These are phyloP conservation scores for Podospora australis DNA, from an alignment of 495 filamentous ascomycete species.

Conservation along the genomic window DNA sequence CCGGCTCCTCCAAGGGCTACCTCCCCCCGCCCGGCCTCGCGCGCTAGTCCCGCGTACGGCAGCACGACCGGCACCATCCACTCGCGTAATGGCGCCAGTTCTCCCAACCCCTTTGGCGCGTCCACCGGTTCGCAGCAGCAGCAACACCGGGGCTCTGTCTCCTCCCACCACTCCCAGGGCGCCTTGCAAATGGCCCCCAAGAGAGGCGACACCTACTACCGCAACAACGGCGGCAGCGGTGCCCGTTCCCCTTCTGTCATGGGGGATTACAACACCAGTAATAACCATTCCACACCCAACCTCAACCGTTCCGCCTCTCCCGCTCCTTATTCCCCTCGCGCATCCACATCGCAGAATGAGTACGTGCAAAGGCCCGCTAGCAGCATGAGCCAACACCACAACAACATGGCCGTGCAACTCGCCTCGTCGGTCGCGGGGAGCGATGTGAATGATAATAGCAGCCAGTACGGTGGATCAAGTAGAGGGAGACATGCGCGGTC, in stretches of 20 bases:
- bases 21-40: neutral
- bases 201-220: too few species aligned
- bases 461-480: constrained; percentile 47
- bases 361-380: constrained; percentile 29
- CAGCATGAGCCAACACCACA: constrained; percentile 5
- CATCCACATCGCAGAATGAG: neutral
- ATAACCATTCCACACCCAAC: too few species aligned
- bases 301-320: constrained; percentile 45
- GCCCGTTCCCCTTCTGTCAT: too few species aligned
- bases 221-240: too few species aligned
- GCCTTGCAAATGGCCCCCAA: too few species aligned
- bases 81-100: neutral
- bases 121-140: neutral
- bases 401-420: constrained; percentile 69
- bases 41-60: neutral
- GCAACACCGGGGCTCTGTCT: constrained; percentile 1
- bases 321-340: constrained; percentile 35
- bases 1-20: constrained; percentile 33
- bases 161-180: neutral
- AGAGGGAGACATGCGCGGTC: constrained; percentile 32
- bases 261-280: too few species aligned
- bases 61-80: neutral
- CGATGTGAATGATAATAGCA: constrained; percentile 25
- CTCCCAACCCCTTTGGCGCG: neutral
- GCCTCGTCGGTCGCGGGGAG: constrained; percentile 32